These are phyloP conservation scores for Sphagnum magellanicum DNA, from an alignment of 228 moss, liverwort and hornwort genomes.

Conservation along the genomic window DNA sequence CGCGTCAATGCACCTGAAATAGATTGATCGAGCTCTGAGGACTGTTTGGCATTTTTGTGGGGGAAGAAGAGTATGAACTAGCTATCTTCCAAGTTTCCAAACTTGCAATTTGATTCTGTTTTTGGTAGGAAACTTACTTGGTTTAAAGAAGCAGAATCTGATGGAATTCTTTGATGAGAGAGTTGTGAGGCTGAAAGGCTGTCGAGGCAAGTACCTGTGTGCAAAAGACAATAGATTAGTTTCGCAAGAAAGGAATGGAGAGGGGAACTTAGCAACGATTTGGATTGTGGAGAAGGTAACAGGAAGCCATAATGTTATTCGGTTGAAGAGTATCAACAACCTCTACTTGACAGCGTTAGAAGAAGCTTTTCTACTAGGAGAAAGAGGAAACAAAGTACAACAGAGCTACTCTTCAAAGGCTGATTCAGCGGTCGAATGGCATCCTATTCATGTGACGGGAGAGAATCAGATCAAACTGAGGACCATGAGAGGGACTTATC, in stretches of 20 bases:
- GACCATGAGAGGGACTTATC: constrained; percentile 42
- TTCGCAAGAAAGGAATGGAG: constrained; percentile 42
- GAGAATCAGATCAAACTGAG: constrained; percentile 32
- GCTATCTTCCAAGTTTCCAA: no score
- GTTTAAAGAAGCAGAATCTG: no score
- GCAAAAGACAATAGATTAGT: constrained; percentile 65
- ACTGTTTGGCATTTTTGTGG: no score
- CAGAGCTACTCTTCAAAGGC: constrained; percentile 49
- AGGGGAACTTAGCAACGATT: constrained; percentile 24
- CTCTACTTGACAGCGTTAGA: constrained; percentile 48
- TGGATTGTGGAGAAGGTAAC: constrained; percentile 64
- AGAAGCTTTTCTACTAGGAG: constrained; percentile 33
- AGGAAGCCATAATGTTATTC: constrained; percentile 20
- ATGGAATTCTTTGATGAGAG: not conserved
- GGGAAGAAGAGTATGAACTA: no score
- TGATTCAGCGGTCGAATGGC: constrained; percentile 57
- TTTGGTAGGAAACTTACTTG: no score
- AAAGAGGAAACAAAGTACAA: constrained; percentile 60
- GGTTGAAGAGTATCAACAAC: constrained; percentile 67
- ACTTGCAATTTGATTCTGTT: no score
- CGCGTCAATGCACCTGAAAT: no score
- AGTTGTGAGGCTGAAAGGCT: constrained; percentile 46
- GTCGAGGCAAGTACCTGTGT: constrained; percentile 73
- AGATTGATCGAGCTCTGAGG: no score
- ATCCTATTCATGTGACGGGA: constrained; percentile 22